Evolutionary conservation across 495 filamentous ascomycete genomes (phyloP), one percentile per base, ranked within the genome.

Genomic region (Penicillium crystallinum): DNA sequence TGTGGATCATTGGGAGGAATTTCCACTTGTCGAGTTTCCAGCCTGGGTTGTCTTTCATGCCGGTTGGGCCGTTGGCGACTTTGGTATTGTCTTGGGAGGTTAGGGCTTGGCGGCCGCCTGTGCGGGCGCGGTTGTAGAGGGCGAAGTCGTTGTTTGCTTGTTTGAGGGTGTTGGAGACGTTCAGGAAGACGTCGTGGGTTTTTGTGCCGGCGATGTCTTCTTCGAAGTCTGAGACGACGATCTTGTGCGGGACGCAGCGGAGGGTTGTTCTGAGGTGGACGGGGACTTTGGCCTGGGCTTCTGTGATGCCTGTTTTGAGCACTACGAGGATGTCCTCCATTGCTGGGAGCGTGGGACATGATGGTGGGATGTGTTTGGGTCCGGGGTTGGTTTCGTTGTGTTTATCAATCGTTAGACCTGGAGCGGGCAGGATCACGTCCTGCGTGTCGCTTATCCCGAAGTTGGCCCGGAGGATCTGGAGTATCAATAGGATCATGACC

Each of bases 21-120:
- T 87, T 88, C 75, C 81, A 87, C 61, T 85, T 86, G 65, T 88
- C 84, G 12, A 86, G 69, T 46, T 73, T 75, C 83, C 84, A 89
- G 18, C 80, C 85, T 1, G 73, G 70, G 22, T 73, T 75, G 18
- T 65, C 63, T 3, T 42, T 56, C 55, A 70, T 73, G 8, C 71
- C 73, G 29, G 62, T 54, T 0, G 67, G 53, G 14, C 63, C 57
- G 46, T 69, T 73, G 31, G 52, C 51, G 38, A 73, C 71, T 27
- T 70, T 61, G 14, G 34, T 56, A 4, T 59, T 39, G 46, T 72
- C 65, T 18, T 66, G 49, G 0, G 36, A 12, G 0, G 53, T 59
- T n/a, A 75, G 65, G 3, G 65, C 72, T 17, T 54, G 39, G 15
- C 62, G 66, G 12, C 70, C 69, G 34, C 65, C 55, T 6, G 58